These are phyloP conservation scores for Solanum stenotomum DNA, from an alignment of 257 asterid species.

Conservation along the genomic window DNA sequence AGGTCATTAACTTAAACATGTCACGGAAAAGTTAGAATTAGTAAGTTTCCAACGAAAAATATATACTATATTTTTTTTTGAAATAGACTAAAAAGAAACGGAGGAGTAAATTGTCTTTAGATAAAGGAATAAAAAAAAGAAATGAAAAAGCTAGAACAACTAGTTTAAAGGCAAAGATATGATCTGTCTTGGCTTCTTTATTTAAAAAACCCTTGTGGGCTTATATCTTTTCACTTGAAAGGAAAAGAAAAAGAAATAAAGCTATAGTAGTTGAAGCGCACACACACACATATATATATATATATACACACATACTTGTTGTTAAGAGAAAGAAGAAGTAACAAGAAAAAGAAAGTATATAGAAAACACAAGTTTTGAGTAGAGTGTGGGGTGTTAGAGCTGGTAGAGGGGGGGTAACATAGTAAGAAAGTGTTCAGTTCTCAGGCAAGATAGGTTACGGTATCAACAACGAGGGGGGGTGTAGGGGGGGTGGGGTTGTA, in stretches of 20 bases:
- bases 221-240: background rate
- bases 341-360: background rate
- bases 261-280: background rate
- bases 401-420: background rate
- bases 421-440: background rate
- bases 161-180: background rate
- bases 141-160: background rate
- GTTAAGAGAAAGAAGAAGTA: background rate
- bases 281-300: too few species aligned
- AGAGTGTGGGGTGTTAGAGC: background rate
- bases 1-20: background rate
- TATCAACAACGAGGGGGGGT: slow-evolving; percentile 15
- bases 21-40: too few species aligned
- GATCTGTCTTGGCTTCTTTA: background rate
- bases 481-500: slow-evolving; percentile 43
- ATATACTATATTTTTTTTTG: too few species aligned
- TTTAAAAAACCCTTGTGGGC: background rate
- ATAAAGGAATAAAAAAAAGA: background rate
- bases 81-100: background rate
- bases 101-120: background rate
- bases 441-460: background rate
- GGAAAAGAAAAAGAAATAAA: background rate
- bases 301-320: background rate
- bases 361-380: background rate
- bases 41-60: too few species aligned